Evolutionary conservation across 352 stramenopile species (phyloP).

Genomic region (Phytopythium chamaehyphon): DNA sequence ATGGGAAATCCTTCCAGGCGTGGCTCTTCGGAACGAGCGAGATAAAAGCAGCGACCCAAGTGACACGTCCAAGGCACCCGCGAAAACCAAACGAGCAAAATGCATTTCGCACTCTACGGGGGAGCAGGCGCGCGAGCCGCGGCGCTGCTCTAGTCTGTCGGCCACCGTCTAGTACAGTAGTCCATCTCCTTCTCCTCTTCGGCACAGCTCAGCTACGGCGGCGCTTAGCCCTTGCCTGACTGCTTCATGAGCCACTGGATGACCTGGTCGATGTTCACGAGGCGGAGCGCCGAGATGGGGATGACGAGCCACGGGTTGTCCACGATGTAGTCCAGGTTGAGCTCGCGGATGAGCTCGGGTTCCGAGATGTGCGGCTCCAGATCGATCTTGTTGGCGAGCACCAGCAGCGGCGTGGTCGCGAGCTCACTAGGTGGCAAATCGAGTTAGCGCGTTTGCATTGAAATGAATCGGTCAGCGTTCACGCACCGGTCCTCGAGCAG

Average conservation of each 20-base stretch:
- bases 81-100: background rate
- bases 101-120: slow-evolving; percentile 6
- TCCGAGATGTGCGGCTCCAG: slow-evolving; percentile 92
- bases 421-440: slow-evolving; percentile 46
- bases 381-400: slow-evolving; percentile 99
- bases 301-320: slow-evolving; percentile 99
- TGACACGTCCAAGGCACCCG: background rate
- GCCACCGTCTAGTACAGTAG: background rate
- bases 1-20: background rate
- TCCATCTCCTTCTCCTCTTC: slow-evolving; percentile 3
- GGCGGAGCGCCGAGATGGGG: slow-evolving; percentile 94
- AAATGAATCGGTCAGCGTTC: too few relatives aligned
- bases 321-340: slow-evolving; percentile 98
- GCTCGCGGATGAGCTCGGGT: slow-evolving; percentile 89
- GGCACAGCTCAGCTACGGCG: background rate
- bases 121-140: background rate
- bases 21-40: background rate
- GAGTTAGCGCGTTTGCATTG: slow-evolving; percentile 5
- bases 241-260: slow-evolving; percentile 97
- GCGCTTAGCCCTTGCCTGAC: slow-evolving; percentile 80
- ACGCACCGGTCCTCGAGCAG: slow-evolving; percentile 92
- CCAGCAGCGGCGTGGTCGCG: slow-evolving; percentile 91
- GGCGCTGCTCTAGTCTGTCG: background rate
- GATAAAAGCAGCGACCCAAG: background rate
- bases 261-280: slow-evolving; percentile 97